These are phyloP conservation scores for Marchantia paleacea DNA, from an alignment of 225 moss, liverwort and hornwort genomes.

Conservation along the genomic window DNA sequence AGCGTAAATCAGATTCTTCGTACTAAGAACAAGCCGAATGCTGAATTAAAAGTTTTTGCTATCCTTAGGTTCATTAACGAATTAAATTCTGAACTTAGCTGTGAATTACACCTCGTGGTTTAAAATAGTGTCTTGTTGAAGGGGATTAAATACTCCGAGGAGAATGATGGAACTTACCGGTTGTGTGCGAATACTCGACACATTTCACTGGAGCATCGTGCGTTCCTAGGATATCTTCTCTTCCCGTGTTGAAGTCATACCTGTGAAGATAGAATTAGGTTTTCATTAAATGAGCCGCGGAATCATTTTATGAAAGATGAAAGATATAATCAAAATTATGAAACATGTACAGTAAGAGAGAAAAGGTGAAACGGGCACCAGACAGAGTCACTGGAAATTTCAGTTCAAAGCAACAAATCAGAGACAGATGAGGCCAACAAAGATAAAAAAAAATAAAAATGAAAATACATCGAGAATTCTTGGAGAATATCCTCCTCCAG, in stretches of 20 bases:
- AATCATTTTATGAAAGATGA: background rate
- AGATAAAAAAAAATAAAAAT: too few species aligned
- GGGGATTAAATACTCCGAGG: background rate
- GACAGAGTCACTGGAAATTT: background rate
- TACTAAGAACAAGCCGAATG: background rate
- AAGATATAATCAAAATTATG: background rate
- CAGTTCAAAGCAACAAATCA: background rate
- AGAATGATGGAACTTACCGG: slow-evolving; percentile 44
- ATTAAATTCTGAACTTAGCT: background rate
- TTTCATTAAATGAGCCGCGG: background rate
- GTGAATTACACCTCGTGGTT: background rate
- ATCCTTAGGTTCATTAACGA: background rate
- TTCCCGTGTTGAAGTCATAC: slow-evolving; percentile 87
- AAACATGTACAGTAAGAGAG: background rate
- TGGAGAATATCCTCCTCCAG: too few species aligned
- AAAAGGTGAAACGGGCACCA: background rate
- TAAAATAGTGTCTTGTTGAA: background rate
- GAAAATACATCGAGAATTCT: too few species aligned
- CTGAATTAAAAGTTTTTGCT: background rate
- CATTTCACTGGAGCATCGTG: slow-evolving; percentile 92
- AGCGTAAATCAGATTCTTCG: background rate
- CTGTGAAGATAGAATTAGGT: slow-evolving; percentile 30
- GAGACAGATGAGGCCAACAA: background rate
- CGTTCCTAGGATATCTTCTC: slow-evolving; percentile 80
- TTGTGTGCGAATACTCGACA: slow-evolving; percentile 95